A percentile compares a stretch with the other conserved stretches of the same genome.
Conservation (phyloP, 768 basidiomycete species). For the Serendipita vermifera region DNA sequence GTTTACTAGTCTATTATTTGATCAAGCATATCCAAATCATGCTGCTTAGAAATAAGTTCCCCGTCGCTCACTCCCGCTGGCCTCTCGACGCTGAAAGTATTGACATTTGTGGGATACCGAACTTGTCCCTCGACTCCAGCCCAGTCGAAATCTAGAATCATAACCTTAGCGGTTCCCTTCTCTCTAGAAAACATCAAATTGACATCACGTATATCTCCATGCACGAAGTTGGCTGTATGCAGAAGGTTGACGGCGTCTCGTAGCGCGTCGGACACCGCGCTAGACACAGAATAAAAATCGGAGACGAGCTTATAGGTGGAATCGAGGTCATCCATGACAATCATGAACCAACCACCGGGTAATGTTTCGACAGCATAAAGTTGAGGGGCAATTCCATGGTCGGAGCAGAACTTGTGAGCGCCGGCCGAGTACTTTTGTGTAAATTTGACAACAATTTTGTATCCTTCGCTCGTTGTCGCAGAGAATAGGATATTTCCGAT, state of each 20-base stretch:
- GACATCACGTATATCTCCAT: constrained; percentile 23
- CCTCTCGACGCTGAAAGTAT: constrained; percentile 16
- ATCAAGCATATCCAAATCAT: constrained; percentile 22
- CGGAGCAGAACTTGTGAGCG: neutral
- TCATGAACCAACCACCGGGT: neutral
- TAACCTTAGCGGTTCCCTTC: constrained; percentile 13
- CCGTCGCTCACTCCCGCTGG: constrained; percentile 18
- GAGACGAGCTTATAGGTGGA: neutral
- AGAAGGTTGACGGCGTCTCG: constrained; percentile 13
- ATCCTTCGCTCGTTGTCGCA: neutral
- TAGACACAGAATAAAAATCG: neutral
- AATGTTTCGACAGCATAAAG: neutral
- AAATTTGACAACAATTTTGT: neutral
- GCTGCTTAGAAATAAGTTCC: constrained; percentile 16
- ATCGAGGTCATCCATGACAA: neutral
- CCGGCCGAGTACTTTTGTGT: neutral
- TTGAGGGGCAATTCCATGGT: neutral
- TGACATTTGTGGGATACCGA: constrained; percentile 19
- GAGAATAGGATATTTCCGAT: neutral
- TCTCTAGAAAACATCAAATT: constrained; percentile 23
- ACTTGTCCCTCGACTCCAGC: constrained; percentile 18
- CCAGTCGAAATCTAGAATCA: constrained; percentile 23
- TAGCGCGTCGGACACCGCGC: neutral
- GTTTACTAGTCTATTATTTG: too few relatives aligned
- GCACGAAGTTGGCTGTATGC: constrained; percentile 22